Percentiles rank a stretch among this genome's conserved stretches.
Evolutionary conservation across 495 filamentous ascomycete genomes (phyloP).

Genomic region (Chaetomium tenue): DNA sequence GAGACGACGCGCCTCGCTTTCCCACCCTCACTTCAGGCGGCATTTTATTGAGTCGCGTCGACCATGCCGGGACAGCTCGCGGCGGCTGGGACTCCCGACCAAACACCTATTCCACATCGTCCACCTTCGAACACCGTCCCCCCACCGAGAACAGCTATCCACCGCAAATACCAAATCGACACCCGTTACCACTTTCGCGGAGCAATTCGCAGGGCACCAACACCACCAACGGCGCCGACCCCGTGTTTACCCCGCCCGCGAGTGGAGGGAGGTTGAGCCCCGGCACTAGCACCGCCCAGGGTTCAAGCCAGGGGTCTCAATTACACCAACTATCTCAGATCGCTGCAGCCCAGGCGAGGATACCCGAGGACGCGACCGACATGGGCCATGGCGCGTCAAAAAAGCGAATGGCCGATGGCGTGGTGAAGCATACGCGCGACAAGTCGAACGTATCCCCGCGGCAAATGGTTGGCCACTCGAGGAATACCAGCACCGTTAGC

Average conservation of each 20-base stretch:
- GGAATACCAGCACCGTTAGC: constrained; percentile 63
- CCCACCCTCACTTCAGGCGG: constrained; percentile 11
- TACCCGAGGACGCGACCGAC: constrained; percentile 36
- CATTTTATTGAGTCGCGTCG: constrained; percentile 24
- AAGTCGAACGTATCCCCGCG: constrained; percentile 42
- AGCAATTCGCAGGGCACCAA: constrained; percentile 46
- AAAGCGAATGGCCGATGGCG: constrained; percentile 66
- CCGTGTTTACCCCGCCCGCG: constrained; percentile 48
- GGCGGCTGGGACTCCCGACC: constrained; percentile 18
- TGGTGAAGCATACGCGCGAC: constrained; percentile 52
- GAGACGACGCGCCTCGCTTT: constrained; percentile 26
- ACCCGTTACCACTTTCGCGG: constrained; percentile 36
- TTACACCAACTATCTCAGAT: constrained; percentile 54
- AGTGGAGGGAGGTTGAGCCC: constrained; percentile 47
- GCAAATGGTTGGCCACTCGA: constrained; percentile 55
- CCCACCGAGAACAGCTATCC: constrained; percentile 2
- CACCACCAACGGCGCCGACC: constrained; percentile 44
- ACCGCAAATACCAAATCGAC: constrained; percentile 22
- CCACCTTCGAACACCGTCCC: constrained; percentile 9
- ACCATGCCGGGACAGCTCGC: constrained; percentile 14
- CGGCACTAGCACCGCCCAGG: constrained; percentile 34
- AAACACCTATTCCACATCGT: constrained; percentile 1
- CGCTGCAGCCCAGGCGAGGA: constrained; percentile 51
- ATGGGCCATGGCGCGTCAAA: constrained; percentile 35
- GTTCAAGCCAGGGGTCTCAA: constrained; percentile 50